Percentiles rank a stretch among this genome's conserved stretches.
These are phyloP conservation scores for Rhodamnia argentea DNA, from an alignment of 345 rosid genomes.

Conservation along the genomic window DNA sequence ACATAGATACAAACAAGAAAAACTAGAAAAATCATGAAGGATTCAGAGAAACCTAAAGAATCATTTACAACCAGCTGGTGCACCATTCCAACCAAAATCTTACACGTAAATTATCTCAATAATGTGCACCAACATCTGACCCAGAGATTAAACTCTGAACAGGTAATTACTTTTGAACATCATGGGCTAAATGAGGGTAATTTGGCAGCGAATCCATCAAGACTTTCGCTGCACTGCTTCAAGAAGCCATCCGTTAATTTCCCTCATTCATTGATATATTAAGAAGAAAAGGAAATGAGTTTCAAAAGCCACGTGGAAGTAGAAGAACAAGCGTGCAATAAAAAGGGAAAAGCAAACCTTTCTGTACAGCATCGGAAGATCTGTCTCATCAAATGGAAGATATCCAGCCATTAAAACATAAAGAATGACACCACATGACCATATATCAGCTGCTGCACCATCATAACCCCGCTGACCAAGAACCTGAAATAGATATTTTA, in stretches of 20 bases:
- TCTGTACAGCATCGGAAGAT: constrained; percentile 67
- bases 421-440: constrained; percentile 97
- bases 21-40: neutral
- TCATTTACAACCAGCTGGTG: neutral
- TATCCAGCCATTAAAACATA: constrained; percentile 82
- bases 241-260: neutral
- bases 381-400: constrained; percentile 74
- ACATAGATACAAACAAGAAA: neutral
- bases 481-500: constrained; percentile 26
- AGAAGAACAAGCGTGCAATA: neutral
- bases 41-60: neutral
- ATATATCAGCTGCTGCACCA: constrained; percentile 87
- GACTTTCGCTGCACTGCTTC: neutral
- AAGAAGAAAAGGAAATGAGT: neutral
- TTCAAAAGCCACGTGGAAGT: neutral
- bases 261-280: neutral
- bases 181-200: neutral
- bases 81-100: neutral
- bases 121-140: neutral
- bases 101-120: neutral
- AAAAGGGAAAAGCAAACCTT: constrained; percentile 27
- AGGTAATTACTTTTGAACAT: neutral
- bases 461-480: constrained; percentile 61
- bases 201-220: neutral
- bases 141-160: neutral